Base-by-base conservation (phyloP, 129 eudicot species). In the Apium graveolens region DNA sequence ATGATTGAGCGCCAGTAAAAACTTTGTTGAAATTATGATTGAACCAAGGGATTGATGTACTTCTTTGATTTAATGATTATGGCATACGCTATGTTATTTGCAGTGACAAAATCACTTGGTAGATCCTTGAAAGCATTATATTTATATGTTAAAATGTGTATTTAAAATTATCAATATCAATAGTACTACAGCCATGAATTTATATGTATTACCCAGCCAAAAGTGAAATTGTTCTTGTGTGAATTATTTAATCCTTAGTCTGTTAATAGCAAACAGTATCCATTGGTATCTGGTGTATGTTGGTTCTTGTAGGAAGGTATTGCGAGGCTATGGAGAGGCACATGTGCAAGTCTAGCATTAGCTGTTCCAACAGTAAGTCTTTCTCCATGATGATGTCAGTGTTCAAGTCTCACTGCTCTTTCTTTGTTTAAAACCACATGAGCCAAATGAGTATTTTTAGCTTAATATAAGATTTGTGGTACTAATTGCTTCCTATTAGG, bases 311-410 rank as follows among this genome's bases (percentile, higher is more conserved):
- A 93, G 93, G 98, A 93, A 88, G 98, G 97, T 81, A 81, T 93
- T 70, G 76, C 81, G 20, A 82, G 89, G 83, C 85, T 93, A 57
- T 93, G 98, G 97, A 88, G 98, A 85, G 97, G 98, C 78, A 94
- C 98, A 60, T 85, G 78, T 83, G 98, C 98, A 38, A 95, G 97
- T 83, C 86, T 95, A 87, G 96, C 96, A 66, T 79, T 94, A 78
- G 90, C 94, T 2, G 73, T 94, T 11, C 97, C 97, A 66, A 88
- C 91, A 29, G 98, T 94, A 84, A 88, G 97, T 85, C 29, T 70
- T 39, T 78, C 20, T 78, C 20, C 53, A 43, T 27, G 34, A 34
- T 3, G 9, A 31, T 41, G 11, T 45, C 10, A 46, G 39, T 35
- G 24, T 45, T 55, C 10, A 41, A 35, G 43, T 42, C 20, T 21